A percentile compares a stretch with the other conserved stretches of the same genome.
Conservation (phyloP, 2,329 filamentous ascomycete genomes). For the Botrytis fabae region DNA sequence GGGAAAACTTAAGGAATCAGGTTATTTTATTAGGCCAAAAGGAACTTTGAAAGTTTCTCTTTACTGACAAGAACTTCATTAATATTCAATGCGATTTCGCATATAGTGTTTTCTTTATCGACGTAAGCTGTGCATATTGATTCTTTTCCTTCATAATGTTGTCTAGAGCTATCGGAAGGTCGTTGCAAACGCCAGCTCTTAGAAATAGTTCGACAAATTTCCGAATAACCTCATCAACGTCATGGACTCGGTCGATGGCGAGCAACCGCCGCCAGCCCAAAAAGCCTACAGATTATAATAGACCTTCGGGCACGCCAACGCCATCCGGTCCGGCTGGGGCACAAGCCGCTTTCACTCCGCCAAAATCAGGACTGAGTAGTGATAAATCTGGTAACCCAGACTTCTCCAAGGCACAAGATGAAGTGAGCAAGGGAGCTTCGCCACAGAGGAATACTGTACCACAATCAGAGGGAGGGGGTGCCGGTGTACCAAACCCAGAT, state of each 20-base stretch:
- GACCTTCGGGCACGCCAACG: conserved; percentile 27
- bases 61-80: conserved; percentile 1
- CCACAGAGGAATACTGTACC: conserved; percentile 27
- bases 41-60: background rate
- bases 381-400: conserved; percentile 30
- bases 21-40: background rate
- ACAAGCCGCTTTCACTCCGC: conserved; percentile 27
- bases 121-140: conserved; percentile 30
- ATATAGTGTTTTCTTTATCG: conserved; percentile 37
- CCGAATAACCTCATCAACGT: conserved; percentile 41
- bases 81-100: conserved; percentile 9
- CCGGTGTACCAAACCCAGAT: conserved; percentile 29
- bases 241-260: conserved; percentile 50
- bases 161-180: conserved; percentile 36
- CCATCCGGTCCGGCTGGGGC: conserved; percentile 27
- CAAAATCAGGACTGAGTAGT: conserved; percentile 27
- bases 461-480: conserved; percentile 23
- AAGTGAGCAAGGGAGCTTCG: conserved; percentile 29
- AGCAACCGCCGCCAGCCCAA: conserved; percentile 40
- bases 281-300: conserved; percentile 33
- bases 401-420: conserved; percentile 29
- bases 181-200: conserved; percentile 35
- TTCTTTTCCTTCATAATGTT: conserved; percentile 37
- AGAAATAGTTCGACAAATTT: conserved; percentile 35
- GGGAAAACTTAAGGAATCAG: background rate